Evolutionary conservation across 192 early-diverging fungal species (phyloP), one percentile per base, ranked within the genome.

Genomic region (Glomus cerebriforme): DNA sequence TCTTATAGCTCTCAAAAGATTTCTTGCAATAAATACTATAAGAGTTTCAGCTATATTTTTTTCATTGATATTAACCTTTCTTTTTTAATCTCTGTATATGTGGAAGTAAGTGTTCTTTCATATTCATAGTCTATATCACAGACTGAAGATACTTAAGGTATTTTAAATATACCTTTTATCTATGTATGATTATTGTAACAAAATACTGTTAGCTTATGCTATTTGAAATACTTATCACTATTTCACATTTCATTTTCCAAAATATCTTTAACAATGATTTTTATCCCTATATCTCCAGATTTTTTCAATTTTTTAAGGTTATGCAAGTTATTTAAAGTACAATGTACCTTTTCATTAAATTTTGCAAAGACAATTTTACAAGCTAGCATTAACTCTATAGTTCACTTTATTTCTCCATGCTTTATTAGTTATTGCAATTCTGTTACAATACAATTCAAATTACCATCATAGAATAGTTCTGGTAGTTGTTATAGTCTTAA

Each of bases 81-180:
- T 7, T 12, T 45, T 7, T 10, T 10, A 45, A 7, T 45, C 9
- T 10, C 7, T 10, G 43, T 10, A 10, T 10, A 45, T 45, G 64
- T 12, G 29, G 13, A 65, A 65, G 15, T 3, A 34, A 65, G 29
- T 65, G 29, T 12, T 65, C 29, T 65, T 65, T 65, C 29, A 65
- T 31, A 65, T 65, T 65, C 32, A 29, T 29, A 65, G 29, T 65
- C 64, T 31, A 65, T 65, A 65, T 32, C 64, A 65, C 31, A 34
- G 13, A 65, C 29, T 17, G 15, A 65, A 34, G 64, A 65, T 65
- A n/a, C n/a, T n/a, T n/a, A n/a, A n/a, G n/a, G n/a, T n/a, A n/a
- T n/a, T 65, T 34, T 32, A 17, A 12, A 31, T 17, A 31, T 29
- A 26, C 22, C 26, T 63, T 6, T 24, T 63, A 6, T 63, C 8